Evolutionary conservation across 768 basidiomycete species (phyloP).

Genomic region (Phanerodontia chrysosporium): DNA sequence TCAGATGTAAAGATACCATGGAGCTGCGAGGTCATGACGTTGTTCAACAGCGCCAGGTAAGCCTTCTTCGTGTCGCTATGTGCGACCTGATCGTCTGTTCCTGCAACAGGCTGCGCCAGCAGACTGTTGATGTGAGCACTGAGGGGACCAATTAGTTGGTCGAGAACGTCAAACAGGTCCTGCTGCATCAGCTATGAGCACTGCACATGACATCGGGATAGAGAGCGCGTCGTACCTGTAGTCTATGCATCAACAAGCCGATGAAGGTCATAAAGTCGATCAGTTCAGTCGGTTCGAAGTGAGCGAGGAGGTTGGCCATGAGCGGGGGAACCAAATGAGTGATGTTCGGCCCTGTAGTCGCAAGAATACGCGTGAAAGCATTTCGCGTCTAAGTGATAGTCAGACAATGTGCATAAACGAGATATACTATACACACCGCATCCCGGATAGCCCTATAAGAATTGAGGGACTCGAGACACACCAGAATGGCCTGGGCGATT

Average conservation of each 20-base stretch:
- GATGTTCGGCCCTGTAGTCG: slow-evolving; percentile 81
- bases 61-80: slow-evolving; percentile 84
- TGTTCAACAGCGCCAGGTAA: slow-evolving; percentile 79
- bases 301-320: slow-evolving; percentile 85
- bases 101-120: slow-evolving; percentile 74
- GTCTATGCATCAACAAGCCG: slow-evolving; percentile 82
- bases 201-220: neutral
- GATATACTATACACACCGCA: slow-evolving; percentile 55
- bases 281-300: slow-evolving; percentile 89
- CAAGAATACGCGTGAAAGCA: slow-evolving; percentile 90
- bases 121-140: slow-evolving; percentile 76
- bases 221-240: slow-evolving; percentile 57
- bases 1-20: slow-evolving; percentile 84
- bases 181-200: slow-evolving; percentile 39
- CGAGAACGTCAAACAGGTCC: slow-evolving; percentile 83
- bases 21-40: slow-evolving; percentile 75
- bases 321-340: slow-evolving; percentile 85
- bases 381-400: slow-evolving; percentile 66
- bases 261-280: slow-evolving; percentile 97
- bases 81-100: slow-evolving; percentile 81
- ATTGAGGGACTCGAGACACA: slow-evolving; percentile 87
- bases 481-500: slow-evolving; percentile 81
- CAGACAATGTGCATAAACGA: neutral
- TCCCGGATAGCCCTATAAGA: slow-evolving; percentile 83
- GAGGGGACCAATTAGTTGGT: slow-evolving; percentile 85